Base-by-base conservation (phyloP, 2,329 filamentous ascomycete genomes). In the Fusarium floridanum region DNA sequence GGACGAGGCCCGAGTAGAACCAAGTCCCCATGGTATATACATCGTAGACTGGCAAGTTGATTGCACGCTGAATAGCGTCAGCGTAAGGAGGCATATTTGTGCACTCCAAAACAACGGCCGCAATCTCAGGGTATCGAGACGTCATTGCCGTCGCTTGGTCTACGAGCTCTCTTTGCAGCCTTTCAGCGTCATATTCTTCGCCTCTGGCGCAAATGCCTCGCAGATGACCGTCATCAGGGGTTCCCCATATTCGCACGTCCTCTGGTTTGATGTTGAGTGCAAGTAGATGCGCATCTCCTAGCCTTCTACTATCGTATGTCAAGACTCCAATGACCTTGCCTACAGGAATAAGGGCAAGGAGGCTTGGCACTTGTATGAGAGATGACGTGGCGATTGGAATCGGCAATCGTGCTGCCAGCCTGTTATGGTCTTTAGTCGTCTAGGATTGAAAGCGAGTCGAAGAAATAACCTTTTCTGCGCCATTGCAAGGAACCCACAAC, bases 401-500 rank as follows among this genome's bases (percentile, higher is more conserved):
- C 5, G 81, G 79, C 0, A 83, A 74, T 6, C 80, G 77, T 3
- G 71, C 72, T 32, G 82, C 73, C n/a, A 83, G 73, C 64, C 81
- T 80, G 50, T 10, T 16, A 34, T 6, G 6, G 57, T 7, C 2
- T 6, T 8, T 66, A 10, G 62, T 39, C 7, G 20, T 17, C 14
- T 41, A 2, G 20, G 8, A 17, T 10, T 5, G 1, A 10, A n/a
- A 8, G 12, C 20, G 10, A 9, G 8, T n/a, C n/a, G 43, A 12
- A 17, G 2, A 68, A 61, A 7, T 4, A 70, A 82, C 81, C 74
- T 72, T 7, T 73, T 72, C 59, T 84, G 82, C 1, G 80, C 81
- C 76, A 83, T 79, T 20, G 82, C 82, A 7, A 84, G 74, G 62
- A 84, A 84, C 2, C 83, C 83, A 61, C 83, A 84, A 73, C 82